phyloP scores from a whole-genome alignment of 352 stramenopile genomes.

The Elongisporangium senticosum region DNA sequence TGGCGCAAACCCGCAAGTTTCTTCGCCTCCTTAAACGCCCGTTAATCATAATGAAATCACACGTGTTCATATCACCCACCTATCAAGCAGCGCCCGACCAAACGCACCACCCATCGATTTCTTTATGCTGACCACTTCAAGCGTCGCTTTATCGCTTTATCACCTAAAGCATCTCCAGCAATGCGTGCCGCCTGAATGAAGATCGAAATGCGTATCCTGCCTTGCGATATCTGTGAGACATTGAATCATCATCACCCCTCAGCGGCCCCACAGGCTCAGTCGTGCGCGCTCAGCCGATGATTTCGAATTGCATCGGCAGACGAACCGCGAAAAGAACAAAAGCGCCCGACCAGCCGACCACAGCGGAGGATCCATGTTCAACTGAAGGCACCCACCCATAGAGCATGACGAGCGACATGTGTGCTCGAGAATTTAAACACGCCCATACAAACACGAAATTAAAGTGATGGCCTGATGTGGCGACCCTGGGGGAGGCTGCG shows the following conservation, averaged over 20 bases:
- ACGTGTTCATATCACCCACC: conserved; percentile 1
- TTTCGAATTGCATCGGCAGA: neutral
- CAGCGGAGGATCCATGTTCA: neutral
- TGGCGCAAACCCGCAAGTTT: neutral
- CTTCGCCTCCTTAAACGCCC: neutral
- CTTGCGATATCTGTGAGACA: neutral
- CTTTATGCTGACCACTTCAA: neutral
- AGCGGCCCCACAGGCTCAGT: neutral
- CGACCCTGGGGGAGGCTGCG: neutral
- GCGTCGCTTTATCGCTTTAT: neutral
- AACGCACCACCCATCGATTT: neutral
- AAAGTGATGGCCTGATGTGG: neutral
- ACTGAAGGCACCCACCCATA: neutral
- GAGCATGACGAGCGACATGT: neutral
- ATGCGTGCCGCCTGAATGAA: neutral
- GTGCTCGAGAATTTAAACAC: neutral
- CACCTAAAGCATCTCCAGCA: neutral
- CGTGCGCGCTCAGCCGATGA: neutral
- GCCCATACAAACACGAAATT: neutral
- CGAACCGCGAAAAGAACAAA: neutral
- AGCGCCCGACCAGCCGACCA: neutral
- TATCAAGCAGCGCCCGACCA: neutral
- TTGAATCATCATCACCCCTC: neutral
- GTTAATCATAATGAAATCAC: neutral
- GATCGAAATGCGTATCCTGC: neutral